A percentile compares a stretch with the other conserved stretches of the same genome.
Evolutionary conservation across 139 green algal species (phyloP).

Genomic region (Coccomyxa sp.): DNA sequence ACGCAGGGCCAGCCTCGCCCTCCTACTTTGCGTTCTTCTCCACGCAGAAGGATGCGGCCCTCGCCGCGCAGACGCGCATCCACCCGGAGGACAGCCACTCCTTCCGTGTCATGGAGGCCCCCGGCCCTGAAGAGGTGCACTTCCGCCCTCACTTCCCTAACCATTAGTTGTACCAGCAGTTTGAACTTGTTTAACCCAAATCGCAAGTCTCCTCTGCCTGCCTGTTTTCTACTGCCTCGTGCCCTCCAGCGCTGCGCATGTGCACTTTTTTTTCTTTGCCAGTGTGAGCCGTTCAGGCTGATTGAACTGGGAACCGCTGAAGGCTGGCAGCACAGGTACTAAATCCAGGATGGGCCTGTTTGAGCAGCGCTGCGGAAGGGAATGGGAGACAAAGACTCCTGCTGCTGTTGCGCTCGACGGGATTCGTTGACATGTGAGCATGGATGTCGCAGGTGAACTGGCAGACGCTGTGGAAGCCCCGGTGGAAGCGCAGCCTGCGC

Average conservation of each 20-base stretch:
- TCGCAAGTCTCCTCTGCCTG: too few species aligned
- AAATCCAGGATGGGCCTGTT: too few species aligned
- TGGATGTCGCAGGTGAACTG: conserved; percentile 33
- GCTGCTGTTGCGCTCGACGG: too few species aligned
- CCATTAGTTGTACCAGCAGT: background rate
- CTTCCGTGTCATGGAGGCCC: conserved; percentile 24
- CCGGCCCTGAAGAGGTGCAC: conserved; percentile 27
- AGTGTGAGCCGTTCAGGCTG: too few species aligned
- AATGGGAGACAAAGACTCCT: too few species aligned
- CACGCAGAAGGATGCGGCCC: conserved; percentile 22
- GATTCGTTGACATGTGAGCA: background rate
- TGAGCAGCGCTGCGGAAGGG: too few species aligned
- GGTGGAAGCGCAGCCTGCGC: conserved; percentile 41
- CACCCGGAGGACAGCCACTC: conserved; percentile 28
- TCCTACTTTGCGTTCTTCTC: conserved; percentile 37
- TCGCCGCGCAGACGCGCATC: conserved; percentile 21
- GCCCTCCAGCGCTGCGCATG: background rate
- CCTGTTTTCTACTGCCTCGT: background rate
- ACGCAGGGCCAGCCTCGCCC: background rate
- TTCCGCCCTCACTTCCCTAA: background rate
- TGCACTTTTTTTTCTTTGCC: too few species aligned
- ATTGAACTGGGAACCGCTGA: too few species aligned
- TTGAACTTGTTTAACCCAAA: too few species aligned
- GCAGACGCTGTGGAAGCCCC: conserved; percentile 27
- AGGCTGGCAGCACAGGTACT: background rate